Evolutionary conservation across 305 asterid genomes (phyloP).

Genomic region (Plantago rigida): DNA sequence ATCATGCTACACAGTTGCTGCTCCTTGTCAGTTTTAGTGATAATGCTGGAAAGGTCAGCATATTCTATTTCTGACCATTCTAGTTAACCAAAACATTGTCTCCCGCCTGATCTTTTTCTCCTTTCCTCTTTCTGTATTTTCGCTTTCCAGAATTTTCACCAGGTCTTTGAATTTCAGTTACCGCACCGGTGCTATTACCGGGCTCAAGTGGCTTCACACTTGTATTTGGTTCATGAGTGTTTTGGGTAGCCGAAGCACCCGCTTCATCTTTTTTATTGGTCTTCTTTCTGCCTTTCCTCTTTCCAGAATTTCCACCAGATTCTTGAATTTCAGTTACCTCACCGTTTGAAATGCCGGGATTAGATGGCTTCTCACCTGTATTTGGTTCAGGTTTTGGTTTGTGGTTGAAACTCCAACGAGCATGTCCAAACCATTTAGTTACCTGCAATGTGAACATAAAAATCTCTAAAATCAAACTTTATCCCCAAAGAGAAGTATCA

Average conservation of each 20-base stretch:
- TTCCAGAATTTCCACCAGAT: constrained; percentile 24
- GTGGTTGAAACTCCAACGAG: constrained; percentile 73
- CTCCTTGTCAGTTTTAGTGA: no score
- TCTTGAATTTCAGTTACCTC: constrained; percentile 1
- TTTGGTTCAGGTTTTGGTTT: constrained; percentile 37
- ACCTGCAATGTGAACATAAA: constrained; percentile 37
- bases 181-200: constrained; percentile 16
- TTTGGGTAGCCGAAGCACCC: constrained; percentile 2
- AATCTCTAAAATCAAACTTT: not conserved
- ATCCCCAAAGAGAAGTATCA: not conserved
- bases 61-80: constrained; percentile 11
- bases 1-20: no score
- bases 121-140: constrained; percentile 27
- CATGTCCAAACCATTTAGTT: constrained; percentile 76
- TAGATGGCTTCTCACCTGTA: constrained; percentile 33
- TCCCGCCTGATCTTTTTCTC: constrained; percentile 21
- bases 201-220: constrained; percentile 34
- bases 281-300: constrained; percentile 25
- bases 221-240: constrained; percentile 28
- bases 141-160: constrained; percentile 23
- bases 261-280: constrained; percentile 23
- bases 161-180: not conserved
- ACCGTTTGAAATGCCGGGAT: constrained; percentile 23
- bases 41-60: no score
- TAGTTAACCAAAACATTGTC: constrained; percentile 3